Evolutionary conservation across 2,329 filamentous ascomycete genomes (phyloP), one percentile per base, ranked within the genome.

Genomic region (Aspergillus brunneoviolaceus): DNA sequence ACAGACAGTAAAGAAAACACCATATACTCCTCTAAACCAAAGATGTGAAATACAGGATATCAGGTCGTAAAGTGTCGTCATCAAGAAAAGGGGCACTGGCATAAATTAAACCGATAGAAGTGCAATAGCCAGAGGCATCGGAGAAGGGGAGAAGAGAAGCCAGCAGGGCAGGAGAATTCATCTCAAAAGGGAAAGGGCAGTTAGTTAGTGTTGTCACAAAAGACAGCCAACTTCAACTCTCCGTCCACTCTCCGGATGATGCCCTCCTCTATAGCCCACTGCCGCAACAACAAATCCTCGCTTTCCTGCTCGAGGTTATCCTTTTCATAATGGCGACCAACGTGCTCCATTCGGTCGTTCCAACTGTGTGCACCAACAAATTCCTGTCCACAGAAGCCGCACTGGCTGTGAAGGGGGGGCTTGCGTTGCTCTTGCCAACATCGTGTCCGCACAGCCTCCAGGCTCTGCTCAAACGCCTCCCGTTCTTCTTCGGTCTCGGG

Each of bases 271-370:
- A 76, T 57, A 21, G 77, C 76, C 79, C 79, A 80, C 4, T 74
- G 66, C 39, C 69, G 67, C 45, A 80, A 63, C 4, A 67, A 75
- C 69, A 77, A 49, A 75, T 80, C 74, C 74, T 82, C 67, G 6
- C 65, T 52, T 66, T 77, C 66, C 42, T 52, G 48, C n/a, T 70
- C 57, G 29, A 65, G 45, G 55, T 76, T 65, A 7, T 73, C 72
- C 65, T 88, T 88, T 75, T 95, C 91, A 50, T 94, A 82, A 73
- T 97, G 93, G 60, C 85, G 83, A 0, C 90, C 91, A 2, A 96
- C 85, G 76, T 97, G 93, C 74, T 97, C 93, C 87, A 96, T 91
- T 25, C 90, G 83, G 59, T 88, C 83, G 60, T 95, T 89, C 92
- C 92, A 96, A 11, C 86, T 86, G 5, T 80, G 82, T 0, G 72